A percentile compares a stretch with the other conserved stretches of the same genome.
Evolutionary conservation across 345 rosid species (phyloP).

Genomic region (Garcia nutans): DNA sequence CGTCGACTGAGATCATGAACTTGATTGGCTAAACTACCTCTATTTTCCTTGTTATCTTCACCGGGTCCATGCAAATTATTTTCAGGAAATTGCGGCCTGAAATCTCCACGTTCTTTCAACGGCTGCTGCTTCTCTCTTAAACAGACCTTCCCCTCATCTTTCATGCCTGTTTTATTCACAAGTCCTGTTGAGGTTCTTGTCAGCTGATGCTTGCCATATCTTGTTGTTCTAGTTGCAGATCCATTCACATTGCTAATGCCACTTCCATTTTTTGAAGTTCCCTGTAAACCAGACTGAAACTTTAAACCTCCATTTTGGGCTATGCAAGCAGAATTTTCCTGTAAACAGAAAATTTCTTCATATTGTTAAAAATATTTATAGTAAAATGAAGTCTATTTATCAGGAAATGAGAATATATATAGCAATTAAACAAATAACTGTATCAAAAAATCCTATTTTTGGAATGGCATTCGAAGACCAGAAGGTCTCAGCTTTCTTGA

Average conservation of each 20-base stretch:
- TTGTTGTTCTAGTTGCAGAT: constrained; percentile 17
- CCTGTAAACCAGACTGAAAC: constrained; percentile 21
- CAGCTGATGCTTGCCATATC: constrained; percentile 16
- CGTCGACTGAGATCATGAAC: constrained; percentile 26
- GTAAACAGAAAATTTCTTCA: background rate
- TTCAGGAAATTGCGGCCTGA: background rate
- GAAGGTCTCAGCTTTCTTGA: constrained; percentile 32
- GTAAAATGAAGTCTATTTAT: background rate
- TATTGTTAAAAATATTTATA: background rate
- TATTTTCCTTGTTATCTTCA: constrained; percentile 33
- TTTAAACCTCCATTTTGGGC: constrained; percentile 22
- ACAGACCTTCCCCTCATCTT: background rate
- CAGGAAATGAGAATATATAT: background rate
- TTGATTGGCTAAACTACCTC: constrained; percentile 22
- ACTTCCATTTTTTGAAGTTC: constrained; percentile 12
- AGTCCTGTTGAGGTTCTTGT: constrained; percentile 8
- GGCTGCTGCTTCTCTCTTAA: constrained; percentile 24
- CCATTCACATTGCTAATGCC: background rate
- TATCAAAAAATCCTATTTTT: constrained; percentile 49
- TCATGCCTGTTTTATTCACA: background rate
- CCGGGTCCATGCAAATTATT: background rate
- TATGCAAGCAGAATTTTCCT: constrained; percentile 25
- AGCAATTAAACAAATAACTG: constrained; percentile 27
- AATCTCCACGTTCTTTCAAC: constrained; percentile 9
- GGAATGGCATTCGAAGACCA: constrained; percentile 49